Evolutionary conservation across 805 yeast species (phyloP).

Genomic region (Metschnikowia reukaufii): DNA sequence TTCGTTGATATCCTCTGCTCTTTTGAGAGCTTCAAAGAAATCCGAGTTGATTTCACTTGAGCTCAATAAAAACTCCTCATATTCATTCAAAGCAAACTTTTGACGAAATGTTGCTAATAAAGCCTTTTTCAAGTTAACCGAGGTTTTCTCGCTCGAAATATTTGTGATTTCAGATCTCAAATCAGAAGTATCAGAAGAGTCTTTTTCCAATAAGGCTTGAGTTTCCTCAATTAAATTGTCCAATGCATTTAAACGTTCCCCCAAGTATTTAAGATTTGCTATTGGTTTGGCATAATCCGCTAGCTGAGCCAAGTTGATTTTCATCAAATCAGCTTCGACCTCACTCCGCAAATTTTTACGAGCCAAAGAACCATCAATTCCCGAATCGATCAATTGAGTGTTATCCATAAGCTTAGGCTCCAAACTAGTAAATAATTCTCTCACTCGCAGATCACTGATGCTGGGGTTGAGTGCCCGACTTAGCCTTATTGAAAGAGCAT

Average conservation of each 20-base stretch:
- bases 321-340: conserved; percentile 59
- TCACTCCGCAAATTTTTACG: conserved; percentile 61
- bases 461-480: conserved; percentile 49
- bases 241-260: conserved; percentile 14
- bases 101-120: conserved; percentile 54
- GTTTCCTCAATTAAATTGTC: conserved; percentile 28
- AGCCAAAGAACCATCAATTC: conserved; percentile 55
- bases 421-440: conserved; percentile 34
- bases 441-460: conserved; percentile 33
- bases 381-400: conserved; percentile 45
- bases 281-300: conserved; percentile 36
- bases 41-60: conserved; percentile 48
- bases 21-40: conserved; percentile 59
- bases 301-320: conserved; percentile 44
- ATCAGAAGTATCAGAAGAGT: conserved; percentile 23
- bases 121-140: conserved; percentile 49
- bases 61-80: conserved; percentile 62
- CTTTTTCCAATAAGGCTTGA: conserved; percentile 39
- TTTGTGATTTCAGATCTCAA: conserved; percentile 27
- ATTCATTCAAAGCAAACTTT: conserved; percentile 66
- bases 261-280: conserved; percentile 23
- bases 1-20: conserved; percentile 62
- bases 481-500: conserved; percentile 43
- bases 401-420: conserved; percentile 31
- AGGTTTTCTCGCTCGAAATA: conserved; percentile 31